Evolutionary conservation across 345 rosid species (phyloP), one percentile per base, ranked within the genome.

Genomic region (Populus euphratica): DNA sequence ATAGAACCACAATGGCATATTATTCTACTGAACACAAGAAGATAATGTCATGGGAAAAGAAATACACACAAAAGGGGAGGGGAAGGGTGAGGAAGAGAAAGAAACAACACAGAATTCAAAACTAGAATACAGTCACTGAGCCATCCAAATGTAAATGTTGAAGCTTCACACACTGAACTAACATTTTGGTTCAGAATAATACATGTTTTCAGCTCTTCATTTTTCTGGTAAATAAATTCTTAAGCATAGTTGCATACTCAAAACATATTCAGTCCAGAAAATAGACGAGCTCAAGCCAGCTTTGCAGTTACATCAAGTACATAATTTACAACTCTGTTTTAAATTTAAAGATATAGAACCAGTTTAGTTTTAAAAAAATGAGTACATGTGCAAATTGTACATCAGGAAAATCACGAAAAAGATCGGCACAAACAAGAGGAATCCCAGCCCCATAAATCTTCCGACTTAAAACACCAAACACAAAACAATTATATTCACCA

Each of bases 391-490:
- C 67, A 70, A 44, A 66, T 44, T 47, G 20, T 27, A 14, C 11
- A 49, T 12, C 27, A 27, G 54, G 47, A 12, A 35, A 43, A 49
- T 23, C 39, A 38, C 5, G 1, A 25, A 7, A 72, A 20, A 63
- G 17, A 64, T 9, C 20, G 38, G 61, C 23, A 39, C 21, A 72
- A 56, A 31, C 5, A 29, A 17, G 38, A 20, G 20, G 43, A 38
- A 68, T 23, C 16, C 33, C 25, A 43, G 65, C 70, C 69, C 70
- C 27, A 20, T 33, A 68, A 36, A 38, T 52, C 33, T 6, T 52
- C 68, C 50, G 38, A 72, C 52, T 68, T 67, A 64, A 39, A 74
- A 74, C 49, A 52, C 74, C 33, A 78, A 52, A 12, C n/a, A 65
- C 8, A 65, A 29, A 18, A 59, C 8, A 73, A n/a, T 10, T 69